Base-by-base conservation (phyloP, 148 eudicot species). In the Pouteria glomerata region DNA sequence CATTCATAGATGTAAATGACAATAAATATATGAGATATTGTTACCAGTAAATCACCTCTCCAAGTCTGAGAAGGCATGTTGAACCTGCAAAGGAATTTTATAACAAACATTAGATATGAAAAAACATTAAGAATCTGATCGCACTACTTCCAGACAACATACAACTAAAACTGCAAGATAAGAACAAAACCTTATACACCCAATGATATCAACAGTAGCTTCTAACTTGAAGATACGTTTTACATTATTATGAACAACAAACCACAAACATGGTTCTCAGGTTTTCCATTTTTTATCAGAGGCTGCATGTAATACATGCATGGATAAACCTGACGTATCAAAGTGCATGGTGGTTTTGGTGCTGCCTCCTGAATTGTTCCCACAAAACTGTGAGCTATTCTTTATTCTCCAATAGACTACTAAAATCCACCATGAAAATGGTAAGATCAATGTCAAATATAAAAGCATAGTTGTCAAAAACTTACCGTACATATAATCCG, bases 51-150 rank as follows among this genome's bases (percentile, higher is more conserved):
- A 63, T 59, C 75, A 92, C 97, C 96, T 92, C 76, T 92, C 97
- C 69, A 82, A 76, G 73, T 78, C 88, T 26, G 96, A 79, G 81
- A 89, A 92, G 65, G 85, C 90, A 69, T 86, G 92, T 79, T 92
- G 97, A 69, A 86, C 87, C 97, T 92, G 86, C 70, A 81, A 52
- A 59, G 47, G 69, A 62, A 66, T 69, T 27, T 63, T 64, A 16
- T 7, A 16, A 57, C 29, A 24, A 51, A 5, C 44, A 26, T 71
- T 59, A 73, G 56, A 66, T n/a, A n/a, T 3, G 23, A 19, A 42
- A 30, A 29, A 14, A 16, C 8, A n/a, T 58, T 1, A 58, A 41
- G 27, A 21, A 59, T 6, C 52, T 26, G 23, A 59, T 27, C 29
- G 19, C 18, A 70, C 63, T 59, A 45, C 21, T 45, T 67, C 24